These are phyloP conservation scores for Fusarium haematococcum DNA, from an alignment of 2,329 filamentous ascomycete genomes.

Conservation along the genomic window DNA sequence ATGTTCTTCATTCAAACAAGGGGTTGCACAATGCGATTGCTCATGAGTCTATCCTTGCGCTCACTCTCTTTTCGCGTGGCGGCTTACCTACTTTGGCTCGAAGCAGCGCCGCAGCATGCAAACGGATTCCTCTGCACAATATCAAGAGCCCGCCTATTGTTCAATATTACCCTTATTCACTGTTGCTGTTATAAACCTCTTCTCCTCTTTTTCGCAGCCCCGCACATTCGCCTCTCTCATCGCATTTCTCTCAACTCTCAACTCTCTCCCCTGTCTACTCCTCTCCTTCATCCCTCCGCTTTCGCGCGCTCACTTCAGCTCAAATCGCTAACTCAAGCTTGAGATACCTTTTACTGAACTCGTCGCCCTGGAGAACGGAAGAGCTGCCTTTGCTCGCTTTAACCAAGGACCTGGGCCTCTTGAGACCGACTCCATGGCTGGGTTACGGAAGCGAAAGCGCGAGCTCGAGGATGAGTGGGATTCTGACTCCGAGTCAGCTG, in stretches of 20 bases:
- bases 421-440: conserved; percentile 31
- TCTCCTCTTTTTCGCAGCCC: conserved; percentile 27
- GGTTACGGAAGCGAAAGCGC: conserved; percentile 49
- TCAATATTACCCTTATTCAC: conserved; percentile 34
- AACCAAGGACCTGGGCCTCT: conserved; percentile 20
- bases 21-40: neutral
- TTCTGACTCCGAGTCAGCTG: conserved; percentile 39
- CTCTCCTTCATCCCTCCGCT: neutral
- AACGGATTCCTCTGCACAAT: neutral
- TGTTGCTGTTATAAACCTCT: conserved; percentile 19
- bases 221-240: conserved; percentile 11
- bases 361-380: conserved; percentile 48
- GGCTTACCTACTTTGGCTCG: neutral
- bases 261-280: neutral
- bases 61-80: neutral
- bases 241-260: neutral
- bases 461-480: conserved; percentile 44
- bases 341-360: conserved; percentile 50
- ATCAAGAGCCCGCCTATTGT: conserved; percentile 15
- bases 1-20: neutral
- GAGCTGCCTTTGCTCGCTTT: conserved; percentile 43
- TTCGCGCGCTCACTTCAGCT: neutral
- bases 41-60: neutral
- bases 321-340: conserved; percentile 30
- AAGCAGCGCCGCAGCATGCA: conserved; percentile 5